Evolutionary conservation across 768 basidiomycete genomes (phyloP).

Genomic region (Pisolithus albus): DNA sequence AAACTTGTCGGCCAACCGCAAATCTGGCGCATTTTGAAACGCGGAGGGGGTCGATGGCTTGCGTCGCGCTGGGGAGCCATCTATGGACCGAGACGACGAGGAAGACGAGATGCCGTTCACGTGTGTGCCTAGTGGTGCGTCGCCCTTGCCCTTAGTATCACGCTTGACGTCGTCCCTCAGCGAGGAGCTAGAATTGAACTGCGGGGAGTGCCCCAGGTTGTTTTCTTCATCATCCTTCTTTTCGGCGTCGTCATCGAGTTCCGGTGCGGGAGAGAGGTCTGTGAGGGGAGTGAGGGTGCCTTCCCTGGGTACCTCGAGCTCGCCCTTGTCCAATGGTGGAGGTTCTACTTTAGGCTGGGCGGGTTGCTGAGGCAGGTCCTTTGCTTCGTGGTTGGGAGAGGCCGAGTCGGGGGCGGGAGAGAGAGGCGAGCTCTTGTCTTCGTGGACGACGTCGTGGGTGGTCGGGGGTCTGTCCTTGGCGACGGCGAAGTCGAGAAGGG

Average conservation of each 20-base stretch:
- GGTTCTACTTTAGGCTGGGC: constrained; percentile 14
- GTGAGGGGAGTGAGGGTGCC: constrained; percentile 63
- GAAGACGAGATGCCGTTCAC: constrained; percentile 18
- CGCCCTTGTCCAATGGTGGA: constrained; percentile 22
- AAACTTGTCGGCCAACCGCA: constrained; percentile 18
- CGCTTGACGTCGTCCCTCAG: constrained; percentile 6
- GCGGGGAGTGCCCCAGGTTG: constrained; percentile 11
- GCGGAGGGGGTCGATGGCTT: constrained; percentile 11
- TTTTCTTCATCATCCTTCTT: constrained; percentile 32
- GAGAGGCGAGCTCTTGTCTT: constrained; percentile 50
- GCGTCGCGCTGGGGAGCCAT: constrained; percentile 15
- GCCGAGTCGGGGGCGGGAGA: constrained; percentile 47
- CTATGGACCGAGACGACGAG: constrained; percentile 13
- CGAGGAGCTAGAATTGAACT: constrained; percentile 10
- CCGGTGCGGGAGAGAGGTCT: constrained; percentile 65
- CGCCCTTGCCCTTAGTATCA: constrained; percentile 12
- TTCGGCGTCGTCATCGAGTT: constrained; percentile 38
- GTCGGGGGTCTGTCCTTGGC: constrained; percentile 10
- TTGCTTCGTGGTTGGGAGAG: constrained; percentile 28
- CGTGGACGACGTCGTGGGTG: constrained; percentile 13
- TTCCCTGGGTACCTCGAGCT: constrained; percentile 34
- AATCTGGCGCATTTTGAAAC: constrained; percentile 17
- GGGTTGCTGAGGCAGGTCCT: constrained; percentile 12
- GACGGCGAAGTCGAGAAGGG: constrained; percentile 6
- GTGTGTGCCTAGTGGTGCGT: constrained; percentile 6